These are phyloP conservation scores for Russula ochroleuca DNA, from an alignment of 768 basidiomycete species.

Conservation along the genomic window DNA sequence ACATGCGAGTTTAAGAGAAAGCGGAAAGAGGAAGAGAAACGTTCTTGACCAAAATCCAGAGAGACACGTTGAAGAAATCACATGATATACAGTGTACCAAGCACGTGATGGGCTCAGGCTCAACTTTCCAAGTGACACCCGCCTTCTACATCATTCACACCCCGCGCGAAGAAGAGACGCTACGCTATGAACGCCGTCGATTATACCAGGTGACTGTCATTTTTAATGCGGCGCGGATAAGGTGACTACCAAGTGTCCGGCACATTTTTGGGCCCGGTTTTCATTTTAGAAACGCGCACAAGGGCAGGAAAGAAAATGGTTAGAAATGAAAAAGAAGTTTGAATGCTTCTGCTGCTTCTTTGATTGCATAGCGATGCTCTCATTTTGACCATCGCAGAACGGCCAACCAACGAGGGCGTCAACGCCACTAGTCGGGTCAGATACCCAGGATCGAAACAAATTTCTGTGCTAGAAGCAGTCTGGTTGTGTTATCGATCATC, in stretches of 20 bases:
- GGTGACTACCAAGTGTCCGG: neutral
- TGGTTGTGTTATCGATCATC: constrained; percentile 6
- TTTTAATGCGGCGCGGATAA: neutral
- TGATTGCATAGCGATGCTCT: constrained; percentile 6
- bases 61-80: neutral
- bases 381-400: neutral
- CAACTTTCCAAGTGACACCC: too few relatives aligned
- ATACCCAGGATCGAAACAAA: neutral
- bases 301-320: neutral
- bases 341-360: constrained; percentile 11
- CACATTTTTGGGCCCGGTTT: neutral
- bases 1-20: neutral
- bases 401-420: constrained; percentile 1
- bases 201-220: neutral
- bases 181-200: neutral
- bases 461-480: constrained; percentile 1
- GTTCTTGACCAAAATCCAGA: too few relatives aligned
- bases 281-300: neutral
- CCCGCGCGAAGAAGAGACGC: neutral
- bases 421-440: constrained; percentile 1
- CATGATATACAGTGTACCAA: neutral
- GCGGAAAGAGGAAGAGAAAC: neutral
- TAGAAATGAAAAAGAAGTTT: neutral
- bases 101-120: constrained; percentile 8
- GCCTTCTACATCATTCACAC: too few relatives aligned